These are phyloP conservation scores for Fraxinus greggii DNA, from an alignment of 305 asterid species.

Conservation along the genomic window DNA sequence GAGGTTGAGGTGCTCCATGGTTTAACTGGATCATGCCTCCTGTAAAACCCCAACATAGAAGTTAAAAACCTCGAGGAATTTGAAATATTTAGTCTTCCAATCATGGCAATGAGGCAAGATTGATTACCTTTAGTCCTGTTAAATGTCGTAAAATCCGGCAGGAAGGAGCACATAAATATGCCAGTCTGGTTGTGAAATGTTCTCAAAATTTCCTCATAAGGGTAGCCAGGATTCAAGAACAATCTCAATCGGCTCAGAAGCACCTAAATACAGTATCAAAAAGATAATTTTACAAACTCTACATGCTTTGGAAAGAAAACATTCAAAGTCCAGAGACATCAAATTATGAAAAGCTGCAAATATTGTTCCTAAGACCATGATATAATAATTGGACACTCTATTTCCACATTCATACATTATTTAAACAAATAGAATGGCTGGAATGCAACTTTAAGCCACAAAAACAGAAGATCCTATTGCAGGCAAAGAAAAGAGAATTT, in stretches of 20 bases:
- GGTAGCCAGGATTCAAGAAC: constrained; percentile 93
- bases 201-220: constrained; percentile 83
- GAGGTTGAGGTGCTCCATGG: constrained; percentile 92
- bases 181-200: constrained; percentile 93
- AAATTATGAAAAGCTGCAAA: neutral
- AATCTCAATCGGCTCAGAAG: constrained; percentile 87
- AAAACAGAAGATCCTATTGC: neutral
- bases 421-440: neutral
- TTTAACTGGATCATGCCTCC: constrained; percentile 89
- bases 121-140: constrained; percentile 81
- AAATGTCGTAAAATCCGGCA: constrained; percentile 76
- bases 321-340: neutral
- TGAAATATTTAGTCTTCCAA: constrained; percentile 3
- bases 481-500: neutral
- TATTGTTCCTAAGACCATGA: neutral
- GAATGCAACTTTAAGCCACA: neutral
- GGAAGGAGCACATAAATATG: constrained; percentile 88
- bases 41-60: constrained; percentile 23
- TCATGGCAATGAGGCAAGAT: neutral
- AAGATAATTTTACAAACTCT: neutral
- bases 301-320: neutral
- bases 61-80: neutral
- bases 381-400: neutral
- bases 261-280: constrained; percentile 44
- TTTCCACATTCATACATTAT: neutral